Evolutionary conservation across 2,329 filamentous ascomycete genomes (phyloP).

Genomic region (Gliomastix tumulicola): DNA sequence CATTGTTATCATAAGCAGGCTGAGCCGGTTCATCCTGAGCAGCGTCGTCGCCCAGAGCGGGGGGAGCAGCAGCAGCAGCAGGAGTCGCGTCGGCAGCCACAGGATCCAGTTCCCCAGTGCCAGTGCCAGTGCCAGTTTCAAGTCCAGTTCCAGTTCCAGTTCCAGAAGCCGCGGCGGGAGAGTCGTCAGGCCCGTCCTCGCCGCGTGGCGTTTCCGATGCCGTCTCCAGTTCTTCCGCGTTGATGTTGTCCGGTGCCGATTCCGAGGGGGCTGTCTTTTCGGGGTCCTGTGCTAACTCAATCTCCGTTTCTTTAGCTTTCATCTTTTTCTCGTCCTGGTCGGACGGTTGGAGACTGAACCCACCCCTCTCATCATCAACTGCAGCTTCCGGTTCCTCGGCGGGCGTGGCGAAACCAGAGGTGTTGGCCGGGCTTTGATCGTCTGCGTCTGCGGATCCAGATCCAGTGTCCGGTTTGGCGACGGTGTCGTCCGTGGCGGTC

Average conservation of each 20-base stretch:
- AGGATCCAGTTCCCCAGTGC: too few species aligned
- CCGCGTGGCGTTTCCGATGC: too few species aligned
- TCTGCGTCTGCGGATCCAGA: slow-evolving; percentile 5
- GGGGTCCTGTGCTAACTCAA: slow-evolving; percentile 5
- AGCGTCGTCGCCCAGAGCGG: too few species aligned
- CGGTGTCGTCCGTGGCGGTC: not conserved
- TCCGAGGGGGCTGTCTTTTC: slow-evolving; percentile 3
- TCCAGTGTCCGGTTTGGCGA: too few species aligned
- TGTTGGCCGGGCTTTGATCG: slow-evolving; percentile 4
- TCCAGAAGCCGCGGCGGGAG: too few species aligned
- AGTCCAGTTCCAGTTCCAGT: too few species aligned
- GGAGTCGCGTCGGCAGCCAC: too few species aligned
- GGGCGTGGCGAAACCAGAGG: slow-evolving; percentile 6
- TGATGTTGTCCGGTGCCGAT: slow-evolving; percentile 1
- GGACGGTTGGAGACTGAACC: slow-evolving; percentile 9
- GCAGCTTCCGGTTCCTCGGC: slow-evolving; percentile 2
- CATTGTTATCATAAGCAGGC: too few species aligned
- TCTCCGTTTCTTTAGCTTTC: slow-evolving; percentile 7
- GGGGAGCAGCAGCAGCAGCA: too few species aligned
- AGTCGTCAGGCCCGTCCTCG: not conserved
- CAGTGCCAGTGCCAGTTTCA: too few species aligned
- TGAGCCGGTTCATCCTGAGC: too few species aligned
- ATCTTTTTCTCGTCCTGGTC: slow-evolving; percentile 23
- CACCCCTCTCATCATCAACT: slow-evolving; percentile 5
- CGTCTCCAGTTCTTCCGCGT: too few species aligned